Conservation (phyloP, 768 basidiomycete genomes). For the Russula brevipes region DNA sequence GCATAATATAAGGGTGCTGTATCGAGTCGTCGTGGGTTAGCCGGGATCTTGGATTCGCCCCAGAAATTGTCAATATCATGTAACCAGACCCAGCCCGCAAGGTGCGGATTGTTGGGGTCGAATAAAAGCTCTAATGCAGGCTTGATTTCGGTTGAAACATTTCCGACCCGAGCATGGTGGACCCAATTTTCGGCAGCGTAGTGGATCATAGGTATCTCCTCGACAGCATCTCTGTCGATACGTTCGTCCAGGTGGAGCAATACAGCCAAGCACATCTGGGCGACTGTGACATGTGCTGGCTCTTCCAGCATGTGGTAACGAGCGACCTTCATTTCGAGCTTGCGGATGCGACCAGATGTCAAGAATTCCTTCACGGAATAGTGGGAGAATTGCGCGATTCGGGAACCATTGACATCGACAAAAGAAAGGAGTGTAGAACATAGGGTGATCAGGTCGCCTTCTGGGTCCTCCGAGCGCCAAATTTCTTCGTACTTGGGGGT, state of each 20-base stretch:
- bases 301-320: conserved; percentile 1
- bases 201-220: conserved; percentile 12
- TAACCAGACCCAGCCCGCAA: conserved; percentile 17
- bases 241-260: conserved; percentile 7
- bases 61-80: conserved; percentile 9
- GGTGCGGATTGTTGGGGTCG: conserved; percentile 8
- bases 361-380: conserved; percentile 14
- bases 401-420: conserved; percentile 2
- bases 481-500: conserved; percentile 14
- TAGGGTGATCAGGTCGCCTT: not conserved
- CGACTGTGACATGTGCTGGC: conserved; percentile 5
- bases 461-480: conserved; percentile 11
- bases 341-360: conserved; percentile 8
- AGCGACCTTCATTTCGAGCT: not conserved
- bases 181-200: conserved; percentile 16
- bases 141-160: conserved; percentile 1
- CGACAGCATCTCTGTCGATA: not conserved
- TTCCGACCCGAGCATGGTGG: conserved; percentile 8
- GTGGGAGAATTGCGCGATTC: conserved; percentile 8
- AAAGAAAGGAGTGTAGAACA: conserved; percentile 13
- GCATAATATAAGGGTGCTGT: conserved; percentile 11
- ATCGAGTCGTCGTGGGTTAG: conserved; percentile 1
- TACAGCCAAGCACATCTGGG: conserved; percentile 11
- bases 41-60: not conserved
- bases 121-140: conserved; percentile 5